A percentile compares a stretch with the other conserved stretches of the same genome.
Conservation (phyloP, 805 yeast genomes). For the Candida qinlingensis region DNA sequence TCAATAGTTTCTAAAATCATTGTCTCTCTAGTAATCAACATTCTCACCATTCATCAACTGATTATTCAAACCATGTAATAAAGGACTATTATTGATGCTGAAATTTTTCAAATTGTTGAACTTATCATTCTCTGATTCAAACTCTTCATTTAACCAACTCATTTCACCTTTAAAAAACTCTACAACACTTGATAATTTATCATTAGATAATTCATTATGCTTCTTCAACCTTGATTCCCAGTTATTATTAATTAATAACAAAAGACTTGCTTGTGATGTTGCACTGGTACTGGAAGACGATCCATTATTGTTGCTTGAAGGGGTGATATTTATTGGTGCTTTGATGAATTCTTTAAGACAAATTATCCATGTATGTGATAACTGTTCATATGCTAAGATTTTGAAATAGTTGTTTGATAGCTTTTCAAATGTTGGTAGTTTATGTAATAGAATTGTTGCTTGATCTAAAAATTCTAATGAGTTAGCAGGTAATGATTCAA, state of each 20-base stretch:
- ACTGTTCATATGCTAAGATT: constrained; percentile 53
- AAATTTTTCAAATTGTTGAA: constrained; percentile 17
- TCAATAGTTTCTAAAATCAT: no score
- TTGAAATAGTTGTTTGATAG: constrained; percentile 35
- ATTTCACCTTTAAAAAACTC: constrained; percentile 39
- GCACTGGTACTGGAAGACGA: constrained; percentile 18
- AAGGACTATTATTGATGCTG: constrained; percentile 20
- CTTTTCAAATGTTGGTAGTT: constrained; percentile 61
- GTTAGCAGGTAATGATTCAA: constrained; percentile 44
- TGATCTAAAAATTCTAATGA: constrained; percentile 60
- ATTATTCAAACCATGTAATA: constrained; percentile 15
- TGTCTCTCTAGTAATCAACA: background rate
- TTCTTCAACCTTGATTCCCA: constrained; percentile 37
- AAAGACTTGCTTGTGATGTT: constrained; percentile 28
- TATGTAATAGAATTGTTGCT: constrained; percentile 54
- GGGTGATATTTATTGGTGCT: background rate
- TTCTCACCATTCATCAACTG: constrained; percentile 4
- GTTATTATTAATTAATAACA: constrained; percentile 32
- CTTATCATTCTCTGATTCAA: constrained; percentile 10
- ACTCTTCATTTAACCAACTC: constrained; percentile 23
- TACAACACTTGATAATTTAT: constrained; percentile 38
- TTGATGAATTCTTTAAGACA: constrained; percentile 32
- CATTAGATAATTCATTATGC: constrained; percentile 40
- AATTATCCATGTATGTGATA: constrained; percentile 52
- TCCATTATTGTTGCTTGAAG: background rate